phyloP scores from a whole-genome alignment of 225 moss, liverwort and hornwort species.

The Physcomitrellopsis africana region DNA sequence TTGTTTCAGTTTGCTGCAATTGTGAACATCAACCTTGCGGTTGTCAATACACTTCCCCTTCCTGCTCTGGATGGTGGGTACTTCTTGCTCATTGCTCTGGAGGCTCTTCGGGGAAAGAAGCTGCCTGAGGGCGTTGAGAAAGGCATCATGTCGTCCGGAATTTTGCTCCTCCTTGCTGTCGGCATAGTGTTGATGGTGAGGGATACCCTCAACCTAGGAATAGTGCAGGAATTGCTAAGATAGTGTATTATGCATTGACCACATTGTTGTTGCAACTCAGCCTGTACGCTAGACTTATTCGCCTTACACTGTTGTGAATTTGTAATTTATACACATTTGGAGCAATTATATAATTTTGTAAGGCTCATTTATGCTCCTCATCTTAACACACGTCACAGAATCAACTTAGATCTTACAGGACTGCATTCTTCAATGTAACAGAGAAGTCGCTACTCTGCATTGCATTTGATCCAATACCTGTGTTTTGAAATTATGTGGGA shows the following conservation, averaged over 20 bases:
- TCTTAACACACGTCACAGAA: too few relatives aligned
- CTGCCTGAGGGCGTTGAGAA: slow-evolving; percentile 89
- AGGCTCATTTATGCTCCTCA: too few relatives aligned
- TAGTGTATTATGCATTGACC: slow-evolving; percentile 43
- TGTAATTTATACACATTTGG: slow-evolving; percentile 26
- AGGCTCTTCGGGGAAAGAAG: slow-evolving; percentile 90
- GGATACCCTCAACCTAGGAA: slow-evolving; percentile 88
- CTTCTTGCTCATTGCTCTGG: slow-evolving; percentile 74
- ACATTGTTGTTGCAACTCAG: slow-evolving; percentile 22
- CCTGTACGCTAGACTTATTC: slow-evolving; percentile 33
- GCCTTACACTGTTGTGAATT: slow-evolving; percentile 32
- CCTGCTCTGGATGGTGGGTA: slow-evolving; percentile 96
- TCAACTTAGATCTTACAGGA: too few relatives aligned
- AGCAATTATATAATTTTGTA: too few relatives aligned
- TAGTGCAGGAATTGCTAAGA: slow-evolving; percentile 85
- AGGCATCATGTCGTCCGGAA: slow-evolving; percentile 92
- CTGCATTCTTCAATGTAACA: too few relatives aligned
- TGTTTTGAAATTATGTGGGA: too few relatives aligned
- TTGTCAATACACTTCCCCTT: slow-evolving; percentile 82
- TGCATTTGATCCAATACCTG: too few relatives aligned
- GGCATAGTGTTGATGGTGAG: slow-evolving; percentile 97
- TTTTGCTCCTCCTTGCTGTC: slow-evolving; percentile 77
- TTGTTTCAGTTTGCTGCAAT: slow-evolving; percentile 93
- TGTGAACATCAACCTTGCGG: slow-evolving; percentile 89
- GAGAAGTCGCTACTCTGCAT: too few relatives aligned